Percentiles rank a stretch among this genome's conserved stretches.
Evolutionary conservation across 2,329 filamentous ascomycete genomes (phyloP).

Genomic region (Ophiostoma novo-ulmi): DNA sequence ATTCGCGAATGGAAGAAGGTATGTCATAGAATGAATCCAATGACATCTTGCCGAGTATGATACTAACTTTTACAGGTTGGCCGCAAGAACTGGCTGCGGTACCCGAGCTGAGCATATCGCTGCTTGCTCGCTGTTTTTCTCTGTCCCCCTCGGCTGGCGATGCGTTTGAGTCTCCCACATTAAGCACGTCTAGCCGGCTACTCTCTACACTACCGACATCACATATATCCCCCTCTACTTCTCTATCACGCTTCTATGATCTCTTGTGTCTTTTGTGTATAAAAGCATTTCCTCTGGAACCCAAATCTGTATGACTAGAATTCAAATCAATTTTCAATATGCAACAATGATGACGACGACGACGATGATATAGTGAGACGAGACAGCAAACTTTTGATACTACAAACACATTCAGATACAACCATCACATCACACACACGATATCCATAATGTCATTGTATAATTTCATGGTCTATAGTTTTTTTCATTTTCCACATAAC

Average conservation of each 20-base stretch:
- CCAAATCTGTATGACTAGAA: conserved; percentile 13
- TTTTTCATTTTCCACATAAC: conserved; percentile 10
- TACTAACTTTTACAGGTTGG: conserved; percentile 40
- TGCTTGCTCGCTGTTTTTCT: background rate
- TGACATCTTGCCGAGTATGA: background rate
- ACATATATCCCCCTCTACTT: background rate
- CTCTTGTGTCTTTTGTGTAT: conserved; percentile 11
- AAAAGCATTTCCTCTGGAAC: conserved; percentile 1
- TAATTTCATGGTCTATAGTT: conserved; percentile 2
- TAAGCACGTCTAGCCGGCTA: background rate
- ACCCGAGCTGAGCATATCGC: conserved; percentile 45
- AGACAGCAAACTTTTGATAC: background rate
- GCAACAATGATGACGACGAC: background rate
- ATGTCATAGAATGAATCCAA: conserved; percentile 35
- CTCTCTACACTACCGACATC: background rate
- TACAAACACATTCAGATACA: too few species aligned
- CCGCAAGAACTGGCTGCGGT: conserved; percentile 53
- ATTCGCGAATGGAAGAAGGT: conserved; percentile 92
- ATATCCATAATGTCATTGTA: background rate
- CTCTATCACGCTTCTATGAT: conserved; percentile 12
- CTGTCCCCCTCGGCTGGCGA: background rate
- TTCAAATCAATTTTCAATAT: background rate
- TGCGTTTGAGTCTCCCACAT: background rate
- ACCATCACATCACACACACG: background rate
- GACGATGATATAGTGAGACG: background rate